Evolutionary conservation across 352 stramenopile species (phyloP).

Genomic region (Blastocystis sp.): DNA sequence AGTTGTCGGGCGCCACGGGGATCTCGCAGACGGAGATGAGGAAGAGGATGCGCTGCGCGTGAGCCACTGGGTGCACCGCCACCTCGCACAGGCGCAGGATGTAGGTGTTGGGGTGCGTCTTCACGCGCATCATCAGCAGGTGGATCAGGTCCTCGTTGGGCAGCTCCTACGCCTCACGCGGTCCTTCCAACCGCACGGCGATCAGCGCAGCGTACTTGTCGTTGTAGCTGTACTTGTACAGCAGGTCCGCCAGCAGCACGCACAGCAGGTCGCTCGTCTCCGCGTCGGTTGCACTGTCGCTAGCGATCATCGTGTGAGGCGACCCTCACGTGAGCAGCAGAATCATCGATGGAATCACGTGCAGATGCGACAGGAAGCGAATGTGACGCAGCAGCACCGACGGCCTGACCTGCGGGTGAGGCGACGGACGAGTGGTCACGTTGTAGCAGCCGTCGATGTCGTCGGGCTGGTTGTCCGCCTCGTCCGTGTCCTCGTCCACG

Average conservation of each 20-base stretch:
- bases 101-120: neutral
- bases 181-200: neutral
- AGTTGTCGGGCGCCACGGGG: slow-evolving; percentile 28
- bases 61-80: neutral
- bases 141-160: neutral
- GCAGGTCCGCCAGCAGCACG: neutral
- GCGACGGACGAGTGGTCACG: neutral
- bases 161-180: neutral
- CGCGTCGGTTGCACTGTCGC: neutral
- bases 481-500: neutral
- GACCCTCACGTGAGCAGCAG: neutral
- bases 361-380: neutral
- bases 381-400: neutral
- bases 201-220: slow-evolving; percentile 10
- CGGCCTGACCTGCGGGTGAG: neutral
- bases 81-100: slow-evolving; percentile 3
- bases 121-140: neutral
- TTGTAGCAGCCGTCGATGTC: slow-evolving; percentile 11
- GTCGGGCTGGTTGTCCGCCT: neutral
- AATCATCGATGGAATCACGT: neutral
- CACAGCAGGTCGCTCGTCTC: slow-evolving; percentile 18
- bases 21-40: slow-evolving; percentile 27
- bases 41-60: slow-evolving; percentile 6
- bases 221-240: slow-evolving; percentile 41
- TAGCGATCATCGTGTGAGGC: neutral